Evolutionary conservation across 2,329 filamentous ascomycete genomes (phyloP).

Genomic region (Ilyonectria robusta): DNA sequence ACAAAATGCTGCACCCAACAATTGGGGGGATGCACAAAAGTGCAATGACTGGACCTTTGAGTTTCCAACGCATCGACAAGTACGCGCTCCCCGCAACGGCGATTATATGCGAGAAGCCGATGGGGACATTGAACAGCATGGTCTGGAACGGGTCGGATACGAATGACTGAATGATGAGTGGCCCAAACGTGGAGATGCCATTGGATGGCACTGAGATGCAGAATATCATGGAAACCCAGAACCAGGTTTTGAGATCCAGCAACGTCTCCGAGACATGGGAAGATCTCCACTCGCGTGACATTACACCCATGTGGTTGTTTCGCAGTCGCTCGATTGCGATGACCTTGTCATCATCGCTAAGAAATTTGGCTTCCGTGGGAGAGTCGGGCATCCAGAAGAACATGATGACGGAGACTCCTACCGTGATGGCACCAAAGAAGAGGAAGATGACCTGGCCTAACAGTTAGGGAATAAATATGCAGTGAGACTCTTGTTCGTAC

Average conservation of each 20-base stretch:
- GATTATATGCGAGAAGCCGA: slow-evolving; percentile 72
- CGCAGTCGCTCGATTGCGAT: slow-evolving; percentile 69
- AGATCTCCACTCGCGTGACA: slow-evolving; percentile 66
- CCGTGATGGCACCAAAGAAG: slow-evolving; percentile 66
- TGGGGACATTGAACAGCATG: slow-evolving; percentile 73
- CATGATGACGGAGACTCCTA: slow-evolving; percentile 61
- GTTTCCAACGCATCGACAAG: slow-evolving; percentile 67
- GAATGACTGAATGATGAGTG: slow-evolving; percentile 72
- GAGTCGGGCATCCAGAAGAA: slow-evolving; percentile 65
- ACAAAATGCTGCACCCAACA: slow-evolving; percentile 67
- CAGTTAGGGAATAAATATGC: not conserved
- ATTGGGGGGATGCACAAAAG: slow-evolving; percentile 71
- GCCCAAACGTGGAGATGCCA: slow-evolving; percentile 71
- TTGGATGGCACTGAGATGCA: slow-evolving; percentile 71
- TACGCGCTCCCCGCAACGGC: slow-evolving; percentile 71
- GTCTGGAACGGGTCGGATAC: slow-evolving; percentile 70
- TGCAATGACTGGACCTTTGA: slow-evolving; percentile 69
- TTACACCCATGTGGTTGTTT: slow-evolving; percentile 68
- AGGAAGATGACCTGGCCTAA: slow-evolving; percentile 63
- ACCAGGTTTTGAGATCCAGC: slow-evolving; percentile 72
- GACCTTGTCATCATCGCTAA: slow-evolving; percentile 65
- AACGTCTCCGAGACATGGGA: slow-evolving; percentile 67
- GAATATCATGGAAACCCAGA: slow-evolving; percentile 69
- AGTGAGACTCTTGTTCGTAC: slow-evolving; percentile 43
- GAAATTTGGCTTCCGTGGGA: slow-evolving; percentile 64